A percentile compares a stretch with the other conserved stretches of the same genome.
These are phyloP conservation scores for Solanum appendiculatum DNA, from an alignment of 257 asterid species.

Conservation along the genomic window DNA sequence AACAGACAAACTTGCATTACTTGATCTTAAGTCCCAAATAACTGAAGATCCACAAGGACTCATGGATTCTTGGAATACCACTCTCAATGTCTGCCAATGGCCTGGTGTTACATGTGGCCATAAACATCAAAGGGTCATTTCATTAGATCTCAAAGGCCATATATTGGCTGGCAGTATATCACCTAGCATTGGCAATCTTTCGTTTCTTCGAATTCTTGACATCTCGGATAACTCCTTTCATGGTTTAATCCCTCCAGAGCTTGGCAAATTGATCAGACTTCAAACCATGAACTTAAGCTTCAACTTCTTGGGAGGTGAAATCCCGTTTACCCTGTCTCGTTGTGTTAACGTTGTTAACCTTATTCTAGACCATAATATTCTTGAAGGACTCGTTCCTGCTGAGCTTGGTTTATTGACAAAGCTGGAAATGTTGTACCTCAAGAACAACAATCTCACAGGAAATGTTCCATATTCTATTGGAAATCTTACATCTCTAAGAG, in stretches of 20 bases:
- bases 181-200: constrained; percentile 31
- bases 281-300: constrained; percentile 23
- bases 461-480: constrained; percentile 31
- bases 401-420: constrained; percentile 12
- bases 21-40: constrained; percentile 33
- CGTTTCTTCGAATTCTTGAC: constrained; percentile 25
- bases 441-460: constrained; percentile 45
- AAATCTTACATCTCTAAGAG: constrained; percentile 29
- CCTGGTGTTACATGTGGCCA: constrained; percentile 29
- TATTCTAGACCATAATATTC: constrained; percentile 21
- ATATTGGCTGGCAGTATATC: constrained; percentile 24
- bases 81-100: constrained; percentile 34
- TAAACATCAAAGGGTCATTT: constrained; percentile 14
- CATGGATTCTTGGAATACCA: constrained; percentile 25
- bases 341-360: constrained; percentile 20
- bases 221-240: constrained; percentile 33
- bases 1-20: constrained; percentile 27
- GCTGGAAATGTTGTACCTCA: constrained; percentile 18
- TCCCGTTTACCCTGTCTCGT: constrained; percentile 19
- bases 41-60: constrained; percentile 30
- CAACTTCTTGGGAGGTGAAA: constrained; percentile 21
- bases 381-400: constrained; percentile 16
- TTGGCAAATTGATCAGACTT: constrained; percentile 30
- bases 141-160: constrained; percentile 22
- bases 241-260: constrained; percentile 24